Conservation (phyloP, 495 filamentous ascomycete genomes). For the Neurospora discreta region DNA sequence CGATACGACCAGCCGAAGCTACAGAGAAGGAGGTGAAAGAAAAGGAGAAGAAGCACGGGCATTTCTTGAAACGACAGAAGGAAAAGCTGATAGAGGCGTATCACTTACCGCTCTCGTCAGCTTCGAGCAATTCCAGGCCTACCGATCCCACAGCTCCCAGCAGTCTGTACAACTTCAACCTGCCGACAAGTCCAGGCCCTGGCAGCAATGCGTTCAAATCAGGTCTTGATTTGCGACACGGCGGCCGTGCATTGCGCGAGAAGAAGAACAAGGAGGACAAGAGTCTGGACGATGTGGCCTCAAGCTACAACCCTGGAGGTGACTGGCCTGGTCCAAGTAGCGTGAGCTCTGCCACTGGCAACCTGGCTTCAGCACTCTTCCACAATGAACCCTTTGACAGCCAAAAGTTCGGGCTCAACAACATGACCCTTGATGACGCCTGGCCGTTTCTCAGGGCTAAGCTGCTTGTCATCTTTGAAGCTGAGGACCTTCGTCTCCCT, state of each 20-base stretch:
- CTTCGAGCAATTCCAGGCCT: conserved; percentile 78
- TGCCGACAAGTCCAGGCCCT: conserved; percentile 63
- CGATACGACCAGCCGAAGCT: conserved; percentile 45
- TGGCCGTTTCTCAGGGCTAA: conserved; percentile 92
- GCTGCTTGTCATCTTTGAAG: conserved; percentile 84
- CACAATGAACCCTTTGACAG: conserved; percentile 37
- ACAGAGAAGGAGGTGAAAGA: conserved; percentile 37
- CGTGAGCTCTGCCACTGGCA: conserved; percentile 30
- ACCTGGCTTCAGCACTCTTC: conserved; percentile 24
- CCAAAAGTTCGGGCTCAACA: conserved; percentile 57
- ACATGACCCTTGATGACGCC: conserved; percentile 80
- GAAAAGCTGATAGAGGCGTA: conserved; percentile 79
- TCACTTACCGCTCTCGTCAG: conserved; percentile 74
- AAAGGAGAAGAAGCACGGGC: conserved; percentile 56
- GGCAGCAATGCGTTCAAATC: conserved; percentile 63
- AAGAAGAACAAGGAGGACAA: conserved; percentile 82
- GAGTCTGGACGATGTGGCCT: conserved; percentile 28
- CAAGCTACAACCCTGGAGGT: conserved; percentile 18
- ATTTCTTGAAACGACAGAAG: conserved; percentile 87
- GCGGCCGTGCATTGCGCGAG: conserved; percentile 71
- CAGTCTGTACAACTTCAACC: conserved; percentile 62
- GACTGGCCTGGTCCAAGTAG: conserved; percentile 46
- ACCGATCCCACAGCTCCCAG: conserved; percentile 75
- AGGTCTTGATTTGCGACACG: conserved; percentile 77
- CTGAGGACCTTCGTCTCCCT: conserved; percentile 76